Evolutionary conservation across 345 rosid species (phyloP).

Genomic region (Eucalyptus tenuipes): DNA sequence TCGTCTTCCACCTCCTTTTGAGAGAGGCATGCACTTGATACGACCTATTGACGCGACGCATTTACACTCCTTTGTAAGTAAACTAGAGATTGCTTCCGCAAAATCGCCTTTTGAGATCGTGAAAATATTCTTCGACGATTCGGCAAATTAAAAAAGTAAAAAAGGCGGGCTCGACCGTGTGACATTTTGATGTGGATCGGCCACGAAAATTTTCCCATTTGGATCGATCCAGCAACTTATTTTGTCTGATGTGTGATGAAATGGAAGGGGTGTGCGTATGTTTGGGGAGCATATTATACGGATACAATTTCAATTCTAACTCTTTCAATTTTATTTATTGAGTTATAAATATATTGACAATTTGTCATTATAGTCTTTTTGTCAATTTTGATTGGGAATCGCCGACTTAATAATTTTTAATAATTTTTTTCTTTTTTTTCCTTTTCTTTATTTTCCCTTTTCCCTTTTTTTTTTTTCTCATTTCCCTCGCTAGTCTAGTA

Average conservation of each 20-base stretch:
- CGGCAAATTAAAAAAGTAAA: neutral
- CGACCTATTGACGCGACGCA: neutral
- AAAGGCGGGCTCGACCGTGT: neutral
- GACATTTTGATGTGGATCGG: neutral
- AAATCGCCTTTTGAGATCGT: neutral
- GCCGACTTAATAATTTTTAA: accelerated
- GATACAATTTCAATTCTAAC: too few relatives aligned
- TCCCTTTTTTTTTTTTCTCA: neutral
- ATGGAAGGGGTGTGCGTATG: neutral
- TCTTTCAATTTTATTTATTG: too few relatives aligned
- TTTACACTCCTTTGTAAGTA: neutral
- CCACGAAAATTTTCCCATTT: neutral
- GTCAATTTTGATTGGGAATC: accelerated
- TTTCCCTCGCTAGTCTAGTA: accelerated
- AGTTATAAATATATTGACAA: neutral
- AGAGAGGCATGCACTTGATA: neutral
- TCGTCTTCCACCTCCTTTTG: neutral
- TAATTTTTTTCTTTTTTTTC: neutral
- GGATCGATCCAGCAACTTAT: neutral
- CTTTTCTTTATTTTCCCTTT: neutral
- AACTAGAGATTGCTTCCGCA: neutral
- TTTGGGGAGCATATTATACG: too few relatives aligned
- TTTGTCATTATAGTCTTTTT: neutral
- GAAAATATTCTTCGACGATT: neutral
- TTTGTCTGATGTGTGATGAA: neutral